A percentile compares a stretch with the other conserved stretches of the same genome.
Conservation (phyloP, 2,329 filamentous ascomycete genomes). For the Rosellinia necatrix region DNA sequence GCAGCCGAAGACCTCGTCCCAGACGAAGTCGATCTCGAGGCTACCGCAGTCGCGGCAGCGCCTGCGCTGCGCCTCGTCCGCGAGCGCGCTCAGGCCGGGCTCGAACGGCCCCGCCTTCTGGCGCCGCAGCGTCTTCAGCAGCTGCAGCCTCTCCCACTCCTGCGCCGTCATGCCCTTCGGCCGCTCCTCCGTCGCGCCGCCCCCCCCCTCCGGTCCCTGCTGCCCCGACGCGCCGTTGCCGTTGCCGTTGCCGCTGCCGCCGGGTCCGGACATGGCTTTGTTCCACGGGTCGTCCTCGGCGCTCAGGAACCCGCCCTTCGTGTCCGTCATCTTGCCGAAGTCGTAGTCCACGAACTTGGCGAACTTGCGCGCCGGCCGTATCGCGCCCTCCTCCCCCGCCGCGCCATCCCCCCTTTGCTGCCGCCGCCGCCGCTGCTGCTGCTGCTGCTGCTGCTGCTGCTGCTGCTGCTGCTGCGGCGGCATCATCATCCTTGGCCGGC, state of each 20-base stretch:
- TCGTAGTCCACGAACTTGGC: conserved; percentile 97
- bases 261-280: conserved; percentile 67
- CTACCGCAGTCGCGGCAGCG: conserved; percentile 82
- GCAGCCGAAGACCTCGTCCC: conserved; percentile 81
- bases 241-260: conserved; percentile 30
- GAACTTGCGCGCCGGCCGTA: conserved; percentile 84
- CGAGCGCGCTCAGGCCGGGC: conserved; percentile 79
- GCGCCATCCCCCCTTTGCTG: conserved; percentile 33
- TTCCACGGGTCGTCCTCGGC: conserved; percentile 90
- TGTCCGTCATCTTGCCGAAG: conserved; percentile 97
- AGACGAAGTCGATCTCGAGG: conserved; percentile 92
- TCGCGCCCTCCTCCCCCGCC: conserved; percentile 44
- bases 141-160: conserved; percentile 87
- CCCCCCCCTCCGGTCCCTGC: conserved; percentile 28
- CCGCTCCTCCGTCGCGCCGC: conserved; percentile 58
- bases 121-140: conserved; percentile 72
- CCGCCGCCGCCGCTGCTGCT: conserved; percentile 17
- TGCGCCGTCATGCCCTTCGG: conserved; percentile 86
- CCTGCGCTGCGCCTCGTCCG: conserved; percentile 66
- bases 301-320: conserved; percentile 93
- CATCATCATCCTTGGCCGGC: conserved; percentile 35
- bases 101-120: conserved; percentile 84
- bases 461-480: neutral
- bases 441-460: conserved; percentile 20
- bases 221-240: conserved; percentile 31